Conservation (phyloP, 2,329 filamentous ascomycete genomes). For the Coleophoma cylindrospora region DNA sequence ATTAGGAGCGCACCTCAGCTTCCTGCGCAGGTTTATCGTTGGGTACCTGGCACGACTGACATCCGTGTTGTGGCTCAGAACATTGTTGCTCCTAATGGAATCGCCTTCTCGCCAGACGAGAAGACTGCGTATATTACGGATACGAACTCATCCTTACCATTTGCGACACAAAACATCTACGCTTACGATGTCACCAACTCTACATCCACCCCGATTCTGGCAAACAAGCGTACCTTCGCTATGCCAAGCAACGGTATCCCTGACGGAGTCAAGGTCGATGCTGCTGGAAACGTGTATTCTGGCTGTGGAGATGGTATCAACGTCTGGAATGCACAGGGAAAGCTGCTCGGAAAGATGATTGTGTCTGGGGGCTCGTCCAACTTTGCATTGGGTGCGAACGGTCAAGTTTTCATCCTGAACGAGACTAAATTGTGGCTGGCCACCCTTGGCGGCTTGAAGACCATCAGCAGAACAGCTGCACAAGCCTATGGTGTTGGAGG, state of each 20-base stretch:
- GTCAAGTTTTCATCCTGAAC: conserved; percentile 11
- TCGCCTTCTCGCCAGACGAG: conserved; percentile 51
- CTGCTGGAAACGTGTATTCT: conserved; percentile 46
- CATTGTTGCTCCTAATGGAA: conserved; percentile 49
- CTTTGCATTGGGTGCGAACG: conserved; percentile 9
- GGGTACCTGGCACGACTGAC: conserved; percentile 42
- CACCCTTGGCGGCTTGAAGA: background rate
- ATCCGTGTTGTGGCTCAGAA: conserved; percentile 52
- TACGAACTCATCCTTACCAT: conserved; percentile 34
- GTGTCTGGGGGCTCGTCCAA: conserved; percentile 10
- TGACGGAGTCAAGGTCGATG: conserved; percentile 51
- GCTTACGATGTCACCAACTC: conserved; percentile 7
- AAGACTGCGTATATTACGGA: conserved; percentile 49
- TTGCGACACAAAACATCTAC: conserved; percentile 36
- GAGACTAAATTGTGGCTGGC: conserved; percentile 13
- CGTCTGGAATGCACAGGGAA: conserved; percentile 44
- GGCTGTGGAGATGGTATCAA: conserved; percentile 49
- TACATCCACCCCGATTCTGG: background rate
- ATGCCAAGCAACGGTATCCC: conserved; percentile 46
- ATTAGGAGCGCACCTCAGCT: conserved; percentile 49
- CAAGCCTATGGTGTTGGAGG: background rate
- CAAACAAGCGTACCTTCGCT: conserved; percentile 40
- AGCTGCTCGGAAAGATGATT: conserved; percentile 50
- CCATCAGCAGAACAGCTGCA: background rate
- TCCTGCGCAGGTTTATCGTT: conserved; percentile 53